These are phyloP conservation scores for Hymenoscyphus infarciens DNA, from an alignment of 2,329 filamentous ascomycete species.

Conservation along the genomic window DNA sequence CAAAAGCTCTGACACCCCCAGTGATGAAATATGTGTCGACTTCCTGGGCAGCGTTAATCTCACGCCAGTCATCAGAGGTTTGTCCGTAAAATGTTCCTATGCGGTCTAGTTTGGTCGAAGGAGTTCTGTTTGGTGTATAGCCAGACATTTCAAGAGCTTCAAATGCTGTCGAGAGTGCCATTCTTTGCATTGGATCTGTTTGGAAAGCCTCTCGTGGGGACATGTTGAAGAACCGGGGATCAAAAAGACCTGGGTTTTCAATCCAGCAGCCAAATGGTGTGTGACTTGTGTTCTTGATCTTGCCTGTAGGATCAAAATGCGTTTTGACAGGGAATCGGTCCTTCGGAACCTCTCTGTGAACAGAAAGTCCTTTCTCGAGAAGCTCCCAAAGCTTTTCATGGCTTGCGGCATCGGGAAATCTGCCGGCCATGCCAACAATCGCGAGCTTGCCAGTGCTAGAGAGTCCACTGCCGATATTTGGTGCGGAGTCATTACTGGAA, in stretches of 20 bases:
- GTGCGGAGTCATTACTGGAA: slow-evolving; percentile 6
- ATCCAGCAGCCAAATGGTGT: slow-evolving; percentile 69
- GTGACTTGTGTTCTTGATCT: slow-evolving; percentile 70
- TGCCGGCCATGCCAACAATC: slow-evolving; percentile 17
- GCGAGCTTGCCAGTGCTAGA: slow-evolving; percentile 14
- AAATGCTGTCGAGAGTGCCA: slow-evolving; percentile 63
- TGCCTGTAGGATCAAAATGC: slow-evolving; percentile 69
- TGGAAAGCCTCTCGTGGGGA: slow-evolving; percentile 74
- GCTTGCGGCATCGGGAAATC: slow-evolving; percentile 14
- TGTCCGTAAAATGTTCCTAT: slow-evolving; percentile 35
- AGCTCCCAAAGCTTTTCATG: slow-evolving; percentile 18
- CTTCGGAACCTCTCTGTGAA: slow-evolving; percentile 43
- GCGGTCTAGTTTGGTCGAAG: slow-evolving; percentile 41
- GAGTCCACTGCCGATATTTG: slow-evolving; percentile 5
- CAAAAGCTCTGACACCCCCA: slow-evolving; percentile 34
- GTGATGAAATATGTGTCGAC: slow-evolving; percentile 35
- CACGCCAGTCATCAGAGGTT: slow-evolving; percentile 35
- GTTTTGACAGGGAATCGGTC: slow-evolving; percentile 70
- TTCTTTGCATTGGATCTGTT: slow-evolving; percentile 73
- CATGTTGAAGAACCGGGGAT: slow-evolving; percentile 81
- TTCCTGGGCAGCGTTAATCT: slow-evolving; percentile 34
- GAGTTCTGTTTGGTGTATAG: slow-evolving; percentile 49
- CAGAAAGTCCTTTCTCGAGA: slow-evolving; percentile 13
- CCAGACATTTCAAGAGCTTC: slow-evolving; percentile 80
- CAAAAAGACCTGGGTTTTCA: slow-evolving; percentile 70